Percentiles rank a stretch among this genome's conserved stretches.
phyloP scores from a whole-genome alignment of 495 filamentous ascomycete species.

The Wilcoxina mikolae region DNA sequence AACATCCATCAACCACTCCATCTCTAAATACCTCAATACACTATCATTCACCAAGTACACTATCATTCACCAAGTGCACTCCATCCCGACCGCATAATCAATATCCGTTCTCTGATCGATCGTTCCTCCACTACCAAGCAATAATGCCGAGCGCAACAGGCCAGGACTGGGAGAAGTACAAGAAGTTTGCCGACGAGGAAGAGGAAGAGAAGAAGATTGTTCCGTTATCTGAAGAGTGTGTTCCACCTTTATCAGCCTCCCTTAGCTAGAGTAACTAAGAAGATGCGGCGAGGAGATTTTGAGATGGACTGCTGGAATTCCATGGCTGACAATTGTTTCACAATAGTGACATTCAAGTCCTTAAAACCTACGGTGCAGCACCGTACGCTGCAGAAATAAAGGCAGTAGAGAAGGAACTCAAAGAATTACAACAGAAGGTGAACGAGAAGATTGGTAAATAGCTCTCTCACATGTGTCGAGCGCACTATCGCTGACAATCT shows the following conservation, averaged over 20 bases:
- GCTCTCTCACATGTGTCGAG: conserved; percentile 32
- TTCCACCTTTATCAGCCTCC: conserved; percentile 12
- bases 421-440: conserved; percentile 87
- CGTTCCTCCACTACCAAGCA: background rate
- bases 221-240: conserved; percentile 86
- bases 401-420: conserved; percentile 96
- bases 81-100: background rate
- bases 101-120: background rate
- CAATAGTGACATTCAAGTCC: conserved; percentile 86
- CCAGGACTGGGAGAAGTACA: conserved; percentile 96
- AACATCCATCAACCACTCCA: conserved; percentile 6
- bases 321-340: background rate
- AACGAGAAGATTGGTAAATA: conserved; percentile 82
- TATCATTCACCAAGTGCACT: background rate
- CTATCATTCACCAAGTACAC: background rate
- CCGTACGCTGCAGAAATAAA: conserved; percentile 85
- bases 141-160: conserved; percentile 76
- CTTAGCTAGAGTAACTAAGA: background rate
- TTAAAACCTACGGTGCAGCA: conserved; percentile 96
- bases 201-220: conserved; percentile 99
- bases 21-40: background rate
- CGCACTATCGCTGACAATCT: background rate
- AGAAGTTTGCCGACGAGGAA: conserved; percentile 92
- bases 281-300: background rate
- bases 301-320: background rate